These are phyloP conservation scores for Scalesia atractyloides DNA, from an alignment of 129 eudicot genomes.

Conservation along the genomic window DNA sequence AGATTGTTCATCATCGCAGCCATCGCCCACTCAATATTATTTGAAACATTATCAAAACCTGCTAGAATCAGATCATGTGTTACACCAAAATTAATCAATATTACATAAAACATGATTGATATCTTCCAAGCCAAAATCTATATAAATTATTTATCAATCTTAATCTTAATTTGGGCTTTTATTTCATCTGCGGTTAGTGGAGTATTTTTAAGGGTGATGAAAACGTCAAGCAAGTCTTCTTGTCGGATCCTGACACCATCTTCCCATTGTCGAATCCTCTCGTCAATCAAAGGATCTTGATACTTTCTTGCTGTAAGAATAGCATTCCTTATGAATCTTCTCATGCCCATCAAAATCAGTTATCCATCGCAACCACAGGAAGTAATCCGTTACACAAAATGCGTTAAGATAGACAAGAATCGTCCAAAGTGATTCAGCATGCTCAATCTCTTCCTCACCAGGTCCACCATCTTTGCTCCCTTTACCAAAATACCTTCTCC, in stretches of 20 bases:
- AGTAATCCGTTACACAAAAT: not conserved
- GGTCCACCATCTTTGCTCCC: not conserved
- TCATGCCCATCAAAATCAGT: not conserved
- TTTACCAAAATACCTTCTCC: slow-evolving; percentile 3
- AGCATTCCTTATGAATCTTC: not conserved
- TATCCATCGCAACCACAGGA: not conserved
- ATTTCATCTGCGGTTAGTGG: not conserved
- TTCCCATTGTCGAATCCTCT: slow-evolving; percentile 5
- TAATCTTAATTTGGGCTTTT: not conserved
- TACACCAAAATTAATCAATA: too few relatives aligned
- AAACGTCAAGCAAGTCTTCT: not conserved
- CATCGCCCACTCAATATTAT: slow-evolving; percentile 2
- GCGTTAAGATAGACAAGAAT: not conserved
- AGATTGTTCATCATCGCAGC: not conserved
- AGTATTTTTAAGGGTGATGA: not conserved
- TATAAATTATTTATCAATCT: too few relatives aligned
- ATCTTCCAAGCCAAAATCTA: not conserved
- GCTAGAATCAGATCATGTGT: not conserved
- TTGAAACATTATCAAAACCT: not conserved
- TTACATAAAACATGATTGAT: not conserved
- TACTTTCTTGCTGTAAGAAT: not conserved
- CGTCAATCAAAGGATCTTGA: slow-evolving; percentile 7
- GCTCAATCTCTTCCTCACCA: not conserved
- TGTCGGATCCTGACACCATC: not conserved
- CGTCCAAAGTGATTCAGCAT: not conserved